Conservation (phyloP, 2,329 filamentous ascomycete species). For the Phaeosphaeria sp. region DNA sequence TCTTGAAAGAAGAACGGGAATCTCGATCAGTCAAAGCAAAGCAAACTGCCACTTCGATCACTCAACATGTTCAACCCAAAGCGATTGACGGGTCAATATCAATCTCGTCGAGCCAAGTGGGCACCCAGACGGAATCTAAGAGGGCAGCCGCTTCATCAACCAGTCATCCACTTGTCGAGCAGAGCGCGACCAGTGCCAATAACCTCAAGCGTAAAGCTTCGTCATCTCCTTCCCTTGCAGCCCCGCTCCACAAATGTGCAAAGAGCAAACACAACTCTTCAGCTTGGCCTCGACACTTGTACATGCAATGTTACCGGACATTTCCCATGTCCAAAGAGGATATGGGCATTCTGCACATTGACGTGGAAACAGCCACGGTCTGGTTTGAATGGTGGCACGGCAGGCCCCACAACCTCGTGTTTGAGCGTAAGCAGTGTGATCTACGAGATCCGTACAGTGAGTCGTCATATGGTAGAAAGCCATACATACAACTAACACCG, state of each 20-base stretch:
- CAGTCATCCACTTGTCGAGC: neutral
- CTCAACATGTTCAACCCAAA: no score
- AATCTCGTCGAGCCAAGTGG: no score
- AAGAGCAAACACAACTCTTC: constrained; percentile 5
- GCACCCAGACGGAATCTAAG: no score
- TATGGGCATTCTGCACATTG: constrained; percentile 2
- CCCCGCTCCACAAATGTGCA: neutral
- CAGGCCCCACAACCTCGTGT: neutral
- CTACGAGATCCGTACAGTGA: neutral
- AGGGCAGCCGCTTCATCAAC: no score
- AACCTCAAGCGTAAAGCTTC: constrained; percentile 3
- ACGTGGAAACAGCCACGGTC: neutral
- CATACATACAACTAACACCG: neutral
- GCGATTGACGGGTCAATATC: neutral
- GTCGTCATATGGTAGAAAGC: neutral
- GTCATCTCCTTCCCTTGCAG: neutral
- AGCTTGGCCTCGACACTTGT: constrained; percentile 5
- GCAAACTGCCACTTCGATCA: no score
- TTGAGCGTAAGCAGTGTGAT: constrained; percentile 2
- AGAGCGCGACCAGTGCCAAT: neutral
- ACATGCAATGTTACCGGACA: constrained; percentile 3
- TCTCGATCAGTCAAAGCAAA: no score
- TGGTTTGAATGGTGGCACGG: constrained; percentile 7
- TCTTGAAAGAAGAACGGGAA: neutral
- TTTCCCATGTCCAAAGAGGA: neutral